These are phyloP conservation scores for Sarcocystis neurona DNA, from an alignment of 169 alveolate species.

Conservation along the genomic window DNA sequence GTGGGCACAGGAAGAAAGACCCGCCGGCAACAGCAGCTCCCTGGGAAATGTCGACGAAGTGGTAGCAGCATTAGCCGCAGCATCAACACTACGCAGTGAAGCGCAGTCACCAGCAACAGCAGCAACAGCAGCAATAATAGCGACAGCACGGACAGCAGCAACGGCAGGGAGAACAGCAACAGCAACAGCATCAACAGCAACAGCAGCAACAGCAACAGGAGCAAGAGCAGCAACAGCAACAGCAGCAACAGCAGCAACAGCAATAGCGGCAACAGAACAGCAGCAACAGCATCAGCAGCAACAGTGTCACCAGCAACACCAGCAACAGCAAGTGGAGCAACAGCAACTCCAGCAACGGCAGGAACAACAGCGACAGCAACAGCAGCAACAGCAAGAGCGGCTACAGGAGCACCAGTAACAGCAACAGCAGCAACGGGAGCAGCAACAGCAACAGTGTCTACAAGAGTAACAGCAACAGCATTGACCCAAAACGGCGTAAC, in stretches of 20 bases:
- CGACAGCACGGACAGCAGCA: neutral
- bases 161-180: neutral
- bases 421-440: neutral
- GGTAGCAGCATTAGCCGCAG: too few relatives aligned
- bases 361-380: too few relatives aligned
- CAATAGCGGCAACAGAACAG: neutral
- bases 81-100: too few relatives aligned
- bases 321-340: too few relatives aligned
- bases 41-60: too few relatives aligned
- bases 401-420: neutral
- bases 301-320: neutral
- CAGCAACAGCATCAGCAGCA: slow-evolving; percentile 15
- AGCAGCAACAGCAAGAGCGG: neutral
- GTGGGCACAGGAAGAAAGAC: too few relatives aligned
- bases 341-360: too few relatives aligned
- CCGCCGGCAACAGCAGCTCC: too few relatives aligned
- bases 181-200: neutral
- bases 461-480: neutral
- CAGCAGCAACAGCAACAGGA: neutral
- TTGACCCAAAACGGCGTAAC: neutral
- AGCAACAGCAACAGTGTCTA: neutral
- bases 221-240: too few relatives aligned
- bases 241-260: neutral
- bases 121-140: neutral
- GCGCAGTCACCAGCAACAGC: neutral